phyloP scores from a whole-genome alignment of 2,329 filamentous ascomycete species.

The Fusarium sp. region DNA sequence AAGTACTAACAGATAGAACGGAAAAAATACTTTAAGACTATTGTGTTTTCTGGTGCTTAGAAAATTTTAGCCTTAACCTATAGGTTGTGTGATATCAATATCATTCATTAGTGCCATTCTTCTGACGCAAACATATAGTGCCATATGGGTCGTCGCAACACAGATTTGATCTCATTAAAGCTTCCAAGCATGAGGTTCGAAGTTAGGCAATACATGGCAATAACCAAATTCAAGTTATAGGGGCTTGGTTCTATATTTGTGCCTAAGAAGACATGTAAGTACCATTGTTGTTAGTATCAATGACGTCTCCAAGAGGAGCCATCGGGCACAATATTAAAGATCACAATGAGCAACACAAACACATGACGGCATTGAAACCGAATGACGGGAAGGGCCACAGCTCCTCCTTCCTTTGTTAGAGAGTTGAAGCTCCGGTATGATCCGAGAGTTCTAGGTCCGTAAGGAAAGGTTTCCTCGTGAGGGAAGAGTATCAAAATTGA shows the following conservation, averaged over 20 bases:
- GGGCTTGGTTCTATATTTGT: neutral
- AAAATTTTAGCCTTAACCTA: neutral
- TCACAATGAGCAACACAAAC: too few relatives aligned
- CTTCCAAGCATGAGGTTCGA: neutral
- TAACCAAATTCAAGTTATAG: neutral
- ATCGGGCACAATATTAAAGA: too few relatives aligned
- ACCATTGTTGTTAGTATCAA: too few relatives aligned
- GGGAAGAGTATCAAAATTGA: neutral
- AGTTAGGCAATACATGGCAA: neutral
- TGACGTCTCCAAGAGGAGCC: too few relatives aligned
- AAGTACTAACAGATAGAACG: neutral
- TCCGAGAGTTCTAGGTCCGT: neutral
- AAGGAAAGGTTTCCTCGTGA: neutral
- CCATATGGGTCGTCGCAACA: neutral
- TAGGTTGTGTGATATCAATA: neutral
- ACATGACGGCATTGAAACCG: too few relatives aligned
- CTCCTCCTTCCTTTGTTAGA: neutral
- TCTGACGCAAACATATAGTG: neutral
- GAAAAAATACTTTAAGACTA: too few relatives aligned
- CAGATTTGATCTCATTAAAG: neutral
- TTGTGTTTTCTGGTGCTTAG: neutral
- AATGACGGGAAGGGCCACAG: too few relatives aligned
- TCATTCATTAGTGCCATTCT: neutral
- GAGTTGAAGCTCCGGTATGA: neutral
- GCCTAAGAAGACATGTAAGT: too few relatives aligned